Evolutionary conservation across 257 asterid genomes (phyloP), one percentile per base, ranked within the genome.

Genomic region (Haberlea rhodopensis): DNA sequence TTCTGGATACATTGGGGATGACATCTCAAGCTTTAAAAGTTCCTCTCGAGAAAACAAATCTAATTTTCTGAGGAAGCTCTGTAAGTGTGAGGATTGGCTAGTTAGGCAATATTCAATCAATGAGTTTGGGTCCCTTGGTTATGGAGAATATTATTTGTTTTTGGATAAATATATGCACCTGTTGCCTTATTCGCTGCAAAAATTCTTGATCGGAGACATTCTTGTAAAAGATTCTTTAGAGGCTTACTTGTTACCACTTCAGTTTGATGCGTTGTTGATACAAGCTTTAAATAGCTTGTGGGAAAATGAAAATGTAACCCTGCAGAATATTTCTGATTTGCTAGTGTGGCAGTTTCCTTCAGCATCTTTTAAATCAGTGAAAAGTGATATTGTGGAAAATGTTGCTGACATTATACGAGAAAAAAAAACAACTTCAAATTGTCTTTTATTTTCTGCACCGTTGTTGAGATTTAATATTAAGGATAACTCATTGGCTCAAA

Each of bases 281-380:
- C 99, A 94, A 80, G 90, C 89, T 77, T 75, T 82, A 20, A 77
- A 72, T 65, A 61, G 79, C 71, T 69, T 76, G 63, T 69, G 79
- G 78, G 82, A 73, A 71, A 68, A 73, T 73, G 88, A 68, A 71
- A 73, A 23, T 48, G 67, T 81, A 55, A 82, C 68, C 73, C 57
- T 64, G 74, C 74, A 62, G 65, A 75, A 64, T 71, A 69, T 90
- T 57, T 74, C 83, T 23, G 89, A 81, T 62, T 73, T 94, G 81
- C 84, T 94, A 45, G 73, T 77, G 10, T 73, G 77, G 75, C 99
- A 94, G 68, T 94, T 85, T 66, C 99, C 99, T 68, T 80, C 82
- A 60, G 80, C 83, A 73, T 80, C 90, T 73, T 79, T 94, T 69
- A 81, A 85, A 76, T 58, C 83, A 52, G 77, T 67, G 52, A 78